Evolutionary conservation across 768 basidiomycete genomes (phyloP), one percentile per base, ranked within the genome.

Genomic region (Peribolospora baueri): DNA sequence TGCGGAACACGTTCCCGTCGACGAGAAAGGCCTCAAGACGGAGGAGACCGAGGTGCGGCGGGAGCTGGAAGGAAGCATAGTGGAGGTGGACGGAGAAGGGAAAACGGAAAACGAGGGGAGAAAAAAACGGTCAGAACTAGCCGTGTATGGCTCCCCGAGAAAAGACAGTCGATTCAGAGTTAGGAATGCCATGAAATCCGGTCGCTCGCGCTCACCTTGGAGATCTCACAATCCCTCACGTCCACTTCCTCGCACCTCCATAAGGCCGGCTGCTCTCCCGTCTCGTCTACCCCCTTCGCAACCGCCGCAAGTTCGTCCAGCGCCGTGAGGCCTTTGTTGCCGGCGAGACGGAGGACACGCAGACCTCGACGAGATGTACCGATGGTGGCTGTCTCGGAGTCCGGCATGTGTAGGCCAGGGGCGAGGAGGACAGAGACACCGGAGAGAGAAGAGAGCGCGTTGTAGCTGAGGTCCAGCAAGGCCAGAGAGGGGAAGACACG

Each of bases 1-100:
- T n/a, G n/a, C 58, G 53, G 55, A 59, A 59, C 8, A 47, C 42
- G 53, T 59, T 59, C 10, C 58, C 58, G 37, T 46, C 48, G 11
- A 59, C 46, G 45, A 56, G 45, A 2, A 53, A 41, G 11, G 41
- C 46, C 3, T 55, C 55, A 25, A 25, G 25, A 25, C 25, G 25
- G 36, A 59, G 50, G 38, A 48, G 39, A 25, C 58, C 58, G 4
- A 59, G 47, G 1, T 25, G 11, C 1, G 58, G 58, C 13, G 49
- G 58, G 10, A 59, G 50, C 55, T 59, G 52, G 43, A 11, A 7
- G 49, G 25, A 25, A 25, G 25, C 25, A 25, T 25, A 25, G 25
- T 25, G 25, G 25, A 25, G 25, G 25, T 25, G 1, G 25, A 25
- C 5, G 45, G 4, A 1, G 46, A 8, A n/a, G 41, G 0, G 3